Evolutionary conservation across 768 basidiomycete genomes (phyloP).

Genomic region (Kwoniella europaea): DNA sequence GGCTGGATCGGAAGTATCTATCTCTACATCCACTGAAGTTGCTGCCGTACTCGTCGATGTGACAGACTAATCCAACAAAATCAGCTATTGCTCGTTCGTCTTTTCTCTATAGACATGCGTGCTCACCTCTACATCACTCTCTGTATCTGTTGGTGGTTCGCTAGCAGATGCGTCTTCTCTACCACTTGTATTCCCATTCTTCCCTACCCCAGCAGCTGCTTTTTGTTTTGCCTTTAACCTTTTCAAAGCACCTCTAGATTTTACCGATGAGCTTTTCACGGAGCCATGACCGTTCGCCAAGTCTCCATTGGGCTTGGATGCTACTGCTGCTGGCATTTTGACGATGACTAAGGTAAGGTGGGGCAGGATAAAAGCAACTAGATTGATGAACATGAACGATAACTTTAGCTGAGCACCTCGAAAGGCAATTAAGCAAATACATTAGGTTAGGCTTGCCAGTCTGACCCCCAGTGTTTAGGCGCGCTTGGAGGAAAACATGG

Average conservation of each 20-base stretch:
- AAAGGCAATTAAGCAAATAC: neutral
- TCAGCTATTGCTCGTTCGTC: slow-evolving; percentile 1
- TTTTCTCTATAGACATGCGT: slow-evolving; percentile 2
- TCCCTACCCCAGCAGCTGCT: slow-evolving; percentile 30
- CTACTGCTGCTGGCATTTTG: slow-evolving; percentile 28
- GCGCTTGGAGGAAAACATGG: too few species aligned
- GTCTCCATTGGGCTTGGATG: slow-evolving; percentile 29
- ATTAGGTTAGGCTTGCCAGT: neutral
- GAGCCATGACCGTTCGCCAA: slow-evolving; percentile 39
- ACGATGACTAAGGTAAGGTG: neutral
- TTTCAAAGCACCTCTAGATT: slow-evolving; percentile 49
- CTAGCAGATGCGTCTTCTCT: slow-evolving; percentile 16
- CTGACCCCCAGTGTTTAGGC: too few species aligned
- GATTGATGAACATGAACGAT: neutral
- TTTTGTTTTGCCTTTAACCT: slow-evolving; percentile 52
- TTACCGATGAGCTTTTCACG: slow-evolving; percentile 43
- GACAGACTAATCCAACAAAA: slow-evolving; percentile 32
- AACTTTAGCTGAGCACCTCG: neutral
- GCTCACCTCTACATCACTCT: slow-evolving; percentile 35
- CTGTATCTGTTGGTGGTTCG: slow-evolving; percentile 23
- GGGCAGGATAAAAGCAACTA: neutral
- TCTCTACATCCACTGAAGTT: slow-evolving; percentile 36
- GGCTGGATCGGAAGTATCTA: slow-evolving; percentile 55
- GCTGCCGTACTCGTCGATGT: slow-evolving; percentile 37
- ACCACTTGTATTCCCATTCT: slow-evolving; percentile 34